Evolutionary conservation across 352 stramenopile genomes (phyloP).

Genomic region (Proteromonas lacertae): DNA sequence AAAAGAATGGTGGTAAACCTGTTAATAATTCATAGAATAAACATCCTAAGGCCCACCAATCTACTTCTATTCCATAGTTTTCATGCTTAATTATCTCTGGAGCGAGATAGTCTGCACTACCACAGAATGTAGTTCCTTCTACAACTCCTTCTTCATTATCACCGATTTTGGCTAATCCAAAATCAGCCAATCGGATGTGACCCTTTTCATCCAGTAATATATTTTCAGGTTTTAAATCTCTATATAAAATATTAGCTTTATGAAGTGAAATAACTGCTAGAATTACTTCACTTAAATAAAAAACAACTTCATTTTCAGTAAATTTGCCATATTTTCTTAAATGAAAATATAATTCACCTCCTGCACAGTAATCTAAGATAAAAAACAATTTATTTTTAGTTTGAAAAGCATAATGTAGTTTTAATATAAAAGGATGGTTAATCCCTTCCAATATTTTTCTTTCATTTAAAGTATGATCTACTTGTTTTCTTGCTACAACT

Average conservation of each 20-base stretch:
- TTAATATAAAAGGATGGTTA: conserved; percentile 84
- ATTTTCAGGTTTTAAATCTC: too few species aligned
- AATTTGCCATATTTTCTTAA: conserved; percentile 70
- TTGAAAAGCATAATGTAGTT: conserved; percentile 83
- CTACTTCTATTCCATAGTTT: conserved; percentile 13
- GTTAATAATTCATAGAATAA: conserved; percentile 57
- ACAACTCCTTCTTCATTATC: conserved; percentile 63
- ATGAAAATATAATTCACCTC: conserved; percentile 89
- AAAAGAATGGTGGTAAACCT: background rate
- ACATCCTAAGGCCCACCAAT: conserved; percentile 64
- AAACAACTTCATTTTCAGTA: conserved; percentile 58
- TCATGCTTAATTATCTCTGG: background rate
- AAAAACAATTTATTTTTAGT: conserved; percentile 83
- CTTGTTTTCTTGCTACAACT: conserved; percentile 62
- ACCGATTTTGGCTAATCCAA: conserved; percentile 65
- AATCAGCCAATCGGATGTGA: conserved; percentile 9
- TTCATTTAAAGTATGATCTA: conserved; percentile 80
- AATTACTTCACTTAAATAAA: conserved; percentile 56
- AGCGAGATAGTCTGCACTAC: background rate
- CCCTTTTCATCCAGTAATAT: conserved; percentile 5
- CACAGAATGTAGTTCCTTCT: conserved; percentile 36
- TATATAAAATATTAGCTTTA: conserved; percentile 27
- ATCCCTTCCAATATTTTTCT: conserved; percentile 62
- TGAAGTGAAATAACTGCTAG: conserved; percentile 54
- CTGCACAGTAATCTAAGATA: conserved; percentile 84